Evolutionary conservation across 352 stramenopile genomes (phyloP).

Genomic region (Nothophytophthora sp.): DNA sequence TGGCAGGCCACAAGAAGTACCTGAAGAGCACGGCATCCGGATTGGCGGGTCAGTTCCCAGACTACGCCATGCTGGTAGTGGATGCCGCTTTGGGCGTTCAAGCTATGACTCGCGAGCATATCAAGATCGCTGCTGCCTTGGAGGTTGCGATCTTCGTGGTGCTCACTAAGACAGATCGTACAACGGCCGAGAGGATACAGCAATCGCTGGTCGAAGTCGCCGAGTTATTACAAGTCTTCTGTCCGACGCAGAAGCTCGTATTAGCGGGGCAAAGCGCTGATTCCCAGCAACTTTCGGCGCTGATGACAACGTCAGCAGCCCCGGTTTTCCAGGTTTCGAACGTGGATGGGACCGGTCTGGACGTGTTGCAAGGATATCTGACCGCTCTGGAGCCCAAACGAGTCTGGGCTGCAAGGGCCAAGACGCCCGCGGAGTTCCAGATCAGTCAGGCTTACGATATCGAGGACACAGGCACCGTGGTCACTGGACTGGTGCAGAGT

Average conservation of each 20-base stretch:
- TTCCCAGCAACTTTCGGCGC: constrained; percentile 6
- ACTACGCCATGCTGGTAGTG: constrained; percentile 88
- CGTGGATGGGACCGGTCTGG: constrained; percentile 52
- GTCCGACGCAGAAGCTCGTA: constrained; percentile 22
- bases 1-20: constrained; percentile 88
- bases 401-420: constrained; percentile 56
- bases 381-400: constrained; percentile 56
- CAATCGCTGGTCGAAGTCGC: constrained; percentile 48
- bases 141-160: constrained; percentile 79
- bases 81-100: constrained; percentile 67
- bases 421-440: constrained; percentile 68
- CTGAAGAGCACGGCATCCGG: constrained; percentile 88
- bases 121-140: constrained; percentile 77
- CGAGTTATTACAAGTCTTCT: constrained; percentile 40
- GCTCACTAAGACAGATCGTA: constrained; percentile 74
- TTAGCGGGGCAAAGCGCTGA: constrained; percentile 4
- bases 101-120: constrained; percentile 76
- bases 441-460: constrained; percentile 81
- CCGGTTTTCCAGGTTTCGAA: constrained; percentile 70
- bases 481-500: constrained; percentile 72
- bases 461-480: constrained; percentile 66
- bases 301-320: constrained; percentile 22
- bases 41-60: constrained; percentile 79
- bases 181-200: constrained; percentile 43
- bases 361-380: constrained; percentile 61